Base-by-base conservation (phyloP, 2,329 filamentous ascomycete genomes). In the Xylariaceae sp. region DNA sequence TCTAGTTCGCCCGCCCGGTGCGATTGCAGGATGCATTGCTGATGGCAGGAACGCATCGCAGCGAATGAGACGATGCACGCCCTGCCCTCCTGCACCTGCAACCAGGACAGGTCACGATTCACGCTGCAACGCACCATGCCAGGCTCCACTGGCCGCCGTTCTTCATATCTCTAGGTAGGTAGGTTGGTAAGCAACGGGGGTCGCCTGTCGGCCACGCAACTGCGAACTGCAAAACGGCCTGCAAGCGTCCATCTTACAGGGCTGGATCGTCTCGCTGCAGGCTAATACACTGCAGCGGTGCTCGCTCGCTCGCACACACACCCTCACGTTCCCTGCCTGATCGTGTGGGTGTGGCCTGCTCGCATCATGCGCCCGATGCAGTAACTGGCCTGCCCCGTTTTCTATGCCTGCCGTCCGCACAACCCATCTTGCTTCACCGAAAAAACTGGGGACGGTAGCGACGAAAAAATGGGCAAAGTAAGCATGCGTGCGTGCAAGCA, bases 21-120 rank as follows among this genome's bases (percentile, higher is more conserved):
- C 45, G 42, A 45, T 54, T 56, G 56, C 54, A 57, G 56, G 50
- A 46, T 58, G 23, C 54, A 53, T 43, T 49, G 52, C 54, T 60
- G 56, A 49, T 52, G 60, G 60, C 60, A 56, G 57, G 60, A 62
- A 50, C 32, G 37, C 52, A 41, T 52, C 32, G 48, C 50, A 48
- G 48, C 60, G 52, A 62, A 62, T 62, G 42, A 60, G 50, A 43
- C 20, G 29, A 18, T 20, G 42, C 50, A 51, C 43, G 21, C 48
- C 48, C 48, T 49, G 37, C 44, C 42, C 54, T 62, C 50, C 60
- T 62, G 57, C 57, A 60, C 56, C 60, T 48, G 42, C 57, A 54
- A 52, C 60, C 60, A 62, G 60, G 60, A 62, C 54, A 62, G 60
- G 60, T 37, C 60, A 60, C 60, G 60, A 62, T 62, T 60, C 57